Evolutionary conservation across 148 eudicot species (phyloP).

Genomic region (Vaccinium corymbosum): DNA sequence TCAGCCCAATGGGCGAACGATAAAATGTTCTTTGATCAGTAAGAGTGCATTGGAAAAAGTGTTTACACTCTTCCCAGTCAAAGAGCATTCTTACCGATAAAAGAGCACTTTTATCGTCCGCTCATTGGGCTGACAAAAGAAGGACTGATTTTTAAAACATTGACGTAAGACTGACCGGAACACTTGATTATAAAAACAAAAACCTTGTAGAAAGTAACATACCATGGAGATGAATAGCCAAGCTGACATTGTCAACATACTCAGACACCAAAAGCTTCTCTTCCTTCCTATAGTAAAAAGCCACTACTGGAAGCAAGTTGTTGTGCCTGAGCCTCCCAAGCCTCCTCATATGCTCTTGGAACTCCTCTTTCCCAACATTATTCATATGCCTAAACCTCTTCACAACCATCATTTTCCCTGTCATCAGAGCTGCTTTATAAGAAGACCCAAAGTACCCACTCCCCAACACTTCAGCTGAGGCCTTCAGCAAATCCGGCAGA

Average conservation of each 20-base stretch:
- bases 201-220: conserved; percentile 6
- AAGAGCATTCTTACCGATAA: too few species aligned
- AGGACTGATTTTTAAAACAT: too few species aligned
- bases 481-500: conserved; percentile 54
- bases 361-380: conserved; percentile 74
- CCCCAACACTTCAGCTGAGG: conserved; percentile 74
- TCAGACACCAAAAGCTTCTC: conserved; percentile 70
- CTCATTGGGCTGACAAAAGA: too few species aligned
- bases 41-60: too few species aligned
- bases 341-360: conserved; percentile 76
- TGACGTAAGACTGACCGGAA: too few species aligned
- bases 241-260: conserved; percentile 53
- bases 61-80: too few species aligned
- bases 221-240: conserved; percentile 79
- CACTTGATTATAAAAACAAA: too few species aligned
- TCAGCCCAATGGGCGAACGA: too few species aligned
- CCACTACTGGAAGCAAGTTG: conserved; percentile 64
- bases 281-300: conserved; percentile 72
- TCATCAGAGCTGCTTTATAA: conserved; percentile 56
- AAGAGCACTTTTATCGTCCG: too few species aligned
- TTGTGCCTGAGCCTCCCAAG: conserved; percentile 64
- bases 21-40: too few species aligned
- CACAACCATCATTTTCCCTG: conserved; percentile 52
- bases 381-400: conserved; percentile 84
- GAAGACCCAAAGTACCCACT: conserved; percentile 77